Percentiles rank a stretch among this genome's conserved stretches.
Conservation (phyloP, 202 grass and related monocot species). For the Hordeum pubiflorum region DNA sequence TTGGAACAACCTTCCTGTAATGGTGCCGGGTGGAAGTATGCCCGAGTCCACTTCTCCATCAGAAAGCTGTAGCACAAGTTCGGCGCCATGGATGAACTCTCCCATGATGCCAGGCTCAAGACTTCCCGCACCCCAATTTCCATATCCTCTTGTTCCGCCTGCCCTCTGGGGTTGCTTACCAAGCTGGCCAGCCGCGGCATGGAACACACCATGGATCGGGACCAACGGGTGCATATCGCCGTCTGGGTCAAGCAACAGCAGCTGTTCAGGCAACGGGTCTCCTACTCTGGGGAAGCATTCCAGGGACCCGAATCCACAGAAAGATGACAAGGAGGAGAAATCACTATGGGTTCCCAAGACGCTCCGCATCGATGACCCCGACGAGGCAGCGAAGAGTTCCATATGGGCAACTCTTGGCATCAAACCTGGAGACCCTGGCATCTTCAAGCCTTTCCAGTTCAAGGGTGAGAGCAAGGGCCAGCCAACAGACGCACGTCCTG, state of each 20-base stretch:
- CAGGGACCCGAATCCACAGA: slow-evolving; percentile 50
- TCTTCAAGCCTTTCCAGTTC: slow-evolving; percentile 61
- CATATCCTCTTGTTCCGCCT: slow-evolving; percentile 63
- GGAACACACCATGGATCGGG: slow-evolving; percentile 52
- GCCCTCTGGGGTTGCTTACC: slow-evolving; percentile 62
- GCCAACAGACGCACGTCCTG: slow-evolving; percentile 39
- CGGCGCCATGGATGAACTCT: slow-evolving; percentile 41
- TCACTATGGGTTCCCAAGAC: slow-evolving; percentile 92
- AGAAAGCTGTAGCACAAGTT: slow-evolving; percentile 35
- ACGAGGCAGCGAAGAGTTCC: slow-evolving; percentile 92
- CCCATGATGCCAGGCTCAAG: slow-evolving; percentile 33
- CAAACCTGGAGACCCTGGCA: slow-evolving; percentile 59
- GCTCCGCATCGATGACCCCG: slow-evolving; percentile 79
- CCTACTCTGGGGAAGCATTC: slow-evolving; percentile 83
- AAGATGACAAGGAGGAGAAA: slow-evolving; percentile 52
- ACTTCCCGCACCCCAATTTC: slow-evolving; percentile 43
- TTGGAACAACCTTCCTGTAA: slow-evolving; percentile 48
- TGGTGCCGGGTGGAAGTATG: slow-evolving; percentile 28
- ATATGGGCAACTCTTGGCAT: slow-evolving; percentile 95
- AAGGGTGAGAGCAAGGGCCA: slow-evolving; percentile 39
- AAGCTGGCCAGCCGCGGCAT: slow-evolving; percentile 42
- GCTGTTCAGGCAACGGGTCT: slow-evolving; percentile 67
- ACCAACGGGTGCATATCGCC: slow-evolving; percentile 42
- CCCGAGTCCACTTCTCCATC: slow-evolving; percentile 25
- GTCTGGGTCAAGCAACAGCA: slow-evolving; percentile 55